Evolutionary conservation across 2,329 filamentous ascomycete species (phyloP).

Genomic region (Botryotinia convoluta): DNA sequence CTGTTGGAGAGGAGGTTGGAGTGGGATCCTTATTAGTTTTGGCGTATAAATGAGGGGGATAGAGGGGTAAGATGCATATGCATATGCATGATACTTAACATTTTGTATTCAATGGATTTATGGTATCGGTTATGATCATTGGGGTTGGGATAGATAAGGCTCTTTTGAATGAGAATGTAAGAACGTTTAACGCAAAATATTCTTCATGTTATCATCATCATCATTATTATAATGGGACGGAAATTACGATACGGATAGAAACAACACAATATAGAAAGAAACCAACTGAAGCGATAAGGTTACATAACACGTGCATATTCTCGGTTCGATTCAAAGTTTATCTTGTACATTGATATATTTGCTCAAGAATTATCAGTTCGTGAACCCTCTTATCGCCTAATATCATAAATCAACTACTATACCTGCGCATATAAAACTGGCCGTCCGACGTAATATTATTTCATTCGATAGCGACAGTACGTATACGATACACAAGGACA

Average conservation of each 20-base stretch:
- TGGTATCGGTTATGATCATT: not conserved
- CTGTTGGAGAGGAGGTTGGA: conserved; percentile 19
- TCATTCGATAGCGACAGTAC: not conserved
- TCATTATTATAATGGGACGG: not conserved
- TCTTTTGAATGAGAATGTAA: not conserved
- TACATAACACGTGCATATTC: not conserved
- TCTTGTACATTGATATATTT: not conserved
- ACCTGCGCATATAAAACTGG: not conserved
- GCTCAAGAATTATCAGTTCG: not conserved
- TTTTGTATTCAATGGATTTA: not conserved
- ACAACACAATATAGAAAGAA: not conserved
- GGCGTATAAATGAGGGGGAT: not conserved
- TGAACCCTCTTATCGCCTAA: not conserved
- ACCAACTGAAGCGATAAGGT: not conserved
- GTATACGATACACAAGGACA: not conserved
- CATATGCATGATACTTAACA: not conserved
- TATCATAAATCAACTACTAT: not conserved
- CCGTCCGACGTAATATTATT: not conserved
- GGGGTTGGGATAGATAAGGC: not conserved
- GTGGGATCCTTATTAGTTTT: conserved; percentile 18
- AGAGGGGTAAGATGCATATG: not conserved
- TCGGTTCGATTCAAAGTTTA: not conserved
- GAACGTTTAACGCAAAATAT: not conserved
- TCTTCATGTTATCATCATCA: not conserved
- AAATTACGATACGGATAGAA: not conserved